Percentiles rank a stretch among this genome's conserved stretches.
These are phyloP conservation scores for Ambrosia trifida DNA, from an alignment of 129 eudicot genomes.

Conservation along the genomic window DNA sequence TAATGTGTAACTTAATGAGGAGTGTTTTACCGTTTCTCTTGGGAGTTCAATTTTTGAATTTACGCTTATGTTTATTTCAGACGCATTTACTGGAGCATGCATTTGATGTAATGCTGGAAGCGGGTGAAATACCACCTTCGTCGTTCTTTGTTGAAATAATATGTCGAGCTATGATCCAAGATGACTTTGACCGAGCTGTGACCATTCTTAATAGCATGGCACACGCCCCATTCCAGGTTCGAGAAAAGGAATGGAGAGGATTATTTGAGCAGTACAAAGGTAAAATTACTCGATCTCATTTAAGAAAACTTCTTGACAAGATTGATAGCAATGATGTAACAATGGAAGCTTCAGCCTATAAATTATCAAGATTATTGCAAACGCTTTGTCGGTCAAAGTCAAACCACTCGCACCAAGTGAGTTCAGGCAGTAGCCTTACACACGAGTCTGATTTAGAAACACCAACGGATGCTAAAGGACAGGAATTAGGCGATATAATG, in stretches of 20 bases:
- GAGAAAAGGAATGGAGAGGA: slow-evolving; percentile 66
- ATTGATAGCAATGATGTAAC: slow-evolving; percentile 38
- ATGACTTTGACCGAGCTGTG: slow-evolving; percentile 56
- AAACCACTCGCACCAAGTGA: slow-evolving; percentile 13
- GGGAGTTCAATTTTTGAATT: background rate
- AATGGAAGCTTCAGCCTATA: slow-evolving; percentile 58
- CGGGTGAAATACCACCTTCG: slow-evolving; percentile 75
- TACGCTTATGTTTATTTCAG: slow-evolving; percentile 46
- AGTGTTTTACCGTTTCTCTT: background rate
- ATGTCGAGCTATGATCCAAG: slow-evolving; percentile 52
- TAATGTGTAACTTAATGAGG: background rate
- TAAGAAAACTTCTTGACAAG: slow-evolving; percentile 41
- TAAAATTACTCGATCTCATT: slow-evolving; percentile 44
- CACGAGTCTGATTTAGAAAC: slow-evolving; percentile 2
- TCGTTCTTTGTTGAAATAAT: slow-evolving; percentile 71
- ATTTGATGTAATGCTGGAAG: slow-evolving; percentile 70
- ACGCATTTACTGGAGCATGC: slow-evolving; percentile 86
- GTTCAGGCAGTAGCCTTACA: background rate
- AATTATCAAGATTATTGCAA: slow-evolving; percentile 56
- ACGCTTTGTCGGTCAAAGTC: slow-evolving; percentile 53
- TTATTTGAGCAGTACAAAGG: slow-evolving; percentile 58
- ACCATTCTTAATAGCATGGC: slow-evolving; percentile 65
- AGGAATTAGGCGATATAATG: slow-evolving; percentile 24
- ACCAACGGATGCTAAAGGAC: slow-evolving; percentile 19
- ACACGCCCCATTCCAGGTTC: slow-evolving; percentile 75